A percentile compares a stretch with the other conserved stretches of the same genome.
These are phyloP conservation scores for Helminthosporium solani DNA, from an alignment of 2,329 filamentous ascomycete species.

Conservation along the genomic window DNA sequence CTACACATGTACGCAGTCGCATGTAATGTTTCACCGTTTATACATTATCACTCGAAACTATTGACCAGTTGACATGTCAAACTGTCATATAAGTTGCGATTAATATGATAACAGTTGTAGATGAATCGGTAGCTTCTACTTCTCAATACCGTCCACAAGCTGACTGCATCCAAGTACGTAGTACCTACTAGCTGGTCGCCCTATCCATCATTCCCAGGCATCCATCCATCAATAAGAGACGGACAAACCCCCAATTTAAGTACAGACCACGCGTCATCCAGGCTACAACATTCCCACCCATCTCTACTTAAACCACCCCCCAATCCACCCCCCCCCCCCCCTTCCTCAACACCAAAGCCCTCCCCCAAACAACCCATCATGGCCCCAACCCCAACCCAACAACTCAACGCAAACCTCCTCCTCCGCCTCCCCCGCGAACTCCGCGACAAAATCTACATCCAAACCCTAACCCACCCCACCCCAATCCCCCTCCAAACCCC, in stretches of 20 bases:
- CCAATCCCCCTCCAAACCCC: conserved; percentile 5
- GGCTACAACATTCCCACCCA: conserved; percentile 1
- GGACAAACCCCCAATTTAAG: background rate
- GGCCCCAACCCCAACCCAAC: background rate
- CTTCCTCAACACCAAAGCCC: background rate
- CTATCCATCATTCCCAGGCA: background rate
- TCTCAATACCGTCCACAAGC: too few relatives aligned
- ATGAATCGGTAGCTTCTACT: too few relatives aligned
- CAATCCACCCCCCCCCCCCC: background rate
- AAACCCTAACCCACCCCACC: background rate
- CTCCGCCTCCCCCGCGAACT: conserved; percentile 17
- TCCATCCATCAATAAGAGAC: background rate
- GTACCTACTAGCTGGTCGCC: too few relatives aligned
- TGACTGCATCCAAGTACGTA: too few relatives aligned
- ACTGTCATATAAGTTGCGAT: too few relatives aligned
- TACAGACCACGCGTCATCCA: background rate
- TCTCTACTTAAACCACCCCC: background rate
- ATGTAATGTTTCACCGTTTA: too few relatives aligned
- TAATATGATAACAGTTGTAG: too few relatives aligned
- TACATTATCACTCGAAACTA: too few relatives aligned
- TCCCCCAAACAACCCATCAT: background rate
- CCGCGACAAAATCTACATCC: conserved; percentile 16
- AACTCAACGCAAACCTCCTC: conserved; percentile 1
- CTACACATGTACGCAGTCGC: background rate
- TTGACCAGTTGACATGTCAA: too few relatives aligned